A percentile compares a stretch with the other conserved stretches of the same genome.
Evolutionary conservation across 495 filamentous ascomycete species (phyloP).

Genomic region (Niebla homalea): DNA sequence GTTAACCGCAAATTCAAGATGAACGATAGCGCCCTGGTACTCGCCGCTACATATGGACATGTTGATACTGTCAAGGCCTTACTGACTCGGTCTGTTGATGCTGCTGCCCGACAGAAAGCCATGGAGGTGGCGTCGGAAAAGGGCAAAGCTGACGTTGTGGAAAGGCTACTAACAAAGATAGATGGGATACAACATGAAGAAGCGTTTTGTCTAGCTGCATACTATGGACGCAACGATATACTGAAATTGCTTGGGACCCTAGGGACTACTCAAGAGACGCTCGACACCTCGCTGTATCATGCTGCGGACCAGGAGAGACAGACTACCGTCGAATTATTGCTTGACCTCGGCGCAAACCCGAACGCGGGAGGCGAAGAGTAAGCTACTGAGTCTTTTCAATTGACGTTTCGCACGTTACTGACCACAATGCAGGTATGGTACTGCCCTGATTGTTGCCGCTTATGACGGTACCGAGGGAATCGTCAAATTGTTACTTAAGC

Average conservation of each 20-base stretch:
- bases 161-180: not conserved
- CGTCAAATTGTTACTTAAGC: not conserved
- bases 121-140: conserved; percentile 9
- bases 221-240: conserved; percentile 8
- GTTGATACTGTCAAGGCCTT: conserved; percentile 4
- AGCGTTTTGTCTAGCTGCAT: conserved; percentile 6
- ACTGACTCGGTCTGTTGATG: not conserved
- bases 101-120: conserved; percentile 3
- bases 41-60: conserved; percentile 10
- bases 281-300: conserved; percentile 5
- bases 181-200: conserved; percentile 7
- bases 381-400: not conserved
- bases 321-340: conserved; percentile 3
- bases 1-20: conserved; percentile 9
- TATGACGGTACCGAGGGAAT: not conserved
- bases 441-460: conserved; percentile 11
- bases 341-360: conserved; percentile 2
- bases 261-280: conserved; percentile 7
- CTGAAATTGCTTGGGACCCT: conserved; percentile 6
- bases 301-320: conserved; percentile 11
- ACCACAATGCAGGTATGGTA: conserved; percentile 13
- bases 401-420: conserved; percentile 1
- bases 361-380: conserved; percentile 11
- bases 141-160: conserved; percentile 7
- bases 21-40: conserved; percentile 7